Evolutionary conservation across 208 protist genomes (phyloP).

Genomic region (Polymyxa betae): DNA sequence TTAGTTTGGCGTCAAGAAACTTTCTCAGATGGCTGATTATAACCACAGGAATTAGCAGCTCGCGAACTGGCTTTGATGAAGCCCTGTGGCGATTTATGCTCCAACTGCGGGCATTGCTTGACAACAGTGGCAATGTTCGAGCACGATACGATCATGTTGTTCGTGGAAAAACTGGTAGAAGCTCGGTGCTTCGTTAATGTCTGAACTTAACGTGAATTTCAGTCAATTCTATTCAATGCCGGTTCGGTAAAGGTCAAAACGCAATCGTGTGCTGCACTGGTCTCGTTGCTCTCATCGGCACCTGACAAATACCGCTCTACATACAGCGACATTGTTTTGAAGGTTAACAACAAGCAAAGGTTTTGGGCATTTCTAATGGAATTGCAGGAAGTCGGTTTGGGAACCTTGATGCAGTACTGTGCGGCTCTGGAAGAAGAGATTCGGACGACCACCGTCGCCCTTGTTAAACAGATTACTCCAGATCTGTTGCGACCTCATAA

Average conservation of each 20-base stretch:
- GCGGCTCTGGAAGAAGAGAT: background rate
- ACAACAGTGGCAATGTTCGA: background rate
- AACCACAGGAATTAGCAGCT: conserved; percentile 38
- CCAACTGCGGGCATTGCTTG: background rate
- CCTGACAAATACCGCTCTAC: conserved; percentile 8
- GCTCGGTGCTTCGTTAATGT: background rate
- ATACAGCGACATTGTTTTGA: conserved; percentile 7
- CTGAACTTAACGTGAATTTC: background rate
- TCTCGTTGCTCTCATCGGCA: conserved; percentile 7
- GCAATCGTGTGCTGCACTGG: conserved; percentile 19
- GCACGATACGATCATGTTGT: background rate
- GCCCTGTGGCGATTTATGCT: background rate
- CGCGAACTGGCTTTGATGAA: conserved; percentile 38
- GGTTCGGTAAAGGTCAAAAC: background rate
- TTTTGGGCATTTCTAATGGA: no score
- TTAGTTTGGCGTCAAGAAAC: no score
- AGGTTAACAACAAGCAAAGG: background rate
- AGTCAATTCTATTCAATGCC: background rate
- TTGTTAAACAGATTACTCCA: background rate
- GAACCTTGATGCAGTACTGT: background rate
- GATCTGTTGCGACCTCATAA: background rate
- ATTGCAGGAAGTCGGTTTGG: background rate
- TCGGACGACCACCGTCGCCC: background rate
- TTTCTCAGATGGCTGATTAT: no score
- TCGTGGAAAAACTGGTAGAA: conserved; percentile 37